Evolutionary conservation across 148 eudicot species (phyloP).

Genomic region (Camellia japonica): DNA sequence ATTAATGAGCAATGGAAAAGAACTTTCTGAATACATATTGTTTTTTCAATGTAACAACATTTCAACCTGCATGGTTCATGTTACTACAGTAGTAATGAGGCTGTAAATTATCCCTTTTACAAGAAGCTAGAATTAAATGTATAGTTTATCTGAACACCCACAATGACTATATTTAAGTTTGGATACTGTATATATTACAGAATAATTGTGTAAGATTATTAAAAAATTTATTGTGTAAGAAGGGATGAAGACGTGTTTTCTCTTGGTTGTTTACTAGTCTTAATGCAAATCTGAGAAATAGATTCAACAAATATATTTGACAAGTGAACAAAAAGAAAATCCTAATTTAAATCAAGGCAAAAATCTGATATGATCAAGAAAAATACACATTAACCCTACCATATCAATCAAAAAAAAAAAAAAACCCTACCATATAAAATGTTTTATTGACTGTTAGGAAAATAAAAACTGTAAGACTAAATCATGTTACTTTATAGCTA

Average conservation of each 20-base stretch:
- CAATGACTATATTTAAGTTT: background rate
- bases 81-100: background rate
- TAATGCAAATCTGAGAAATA: background rate
- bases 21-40: background rate
- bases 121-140: background rate
- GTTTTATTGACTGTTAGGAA: background rate
- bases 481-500: background rate
- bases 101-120: background rate
- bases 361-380: constrained; percentile 4
- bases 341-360: background rate
- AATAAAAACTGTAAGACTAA: background rate
- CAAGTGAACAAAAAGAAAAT: background rate
- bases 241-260: background rate
- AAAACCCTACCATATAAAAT: background rate
- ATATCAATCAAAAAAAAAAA: too few species aligned
- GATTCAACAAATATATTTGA: background rate
- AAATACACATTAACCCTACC: too few species aligned
- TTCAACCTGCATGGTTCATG: background rate
- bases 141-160: background rate
- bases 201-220: background rate
- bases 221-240: too few species aligned
- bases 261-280: background rate
- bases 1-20: background rate
- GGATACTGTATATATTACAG: constrained; percentile 5
- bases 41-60: background rate